Evolutionary conservation across 441 rosid genomes (phyloP), one percentile per base, ranked within the genome.

Genomic region (Pelargonium myrrhifolium): DNA sequence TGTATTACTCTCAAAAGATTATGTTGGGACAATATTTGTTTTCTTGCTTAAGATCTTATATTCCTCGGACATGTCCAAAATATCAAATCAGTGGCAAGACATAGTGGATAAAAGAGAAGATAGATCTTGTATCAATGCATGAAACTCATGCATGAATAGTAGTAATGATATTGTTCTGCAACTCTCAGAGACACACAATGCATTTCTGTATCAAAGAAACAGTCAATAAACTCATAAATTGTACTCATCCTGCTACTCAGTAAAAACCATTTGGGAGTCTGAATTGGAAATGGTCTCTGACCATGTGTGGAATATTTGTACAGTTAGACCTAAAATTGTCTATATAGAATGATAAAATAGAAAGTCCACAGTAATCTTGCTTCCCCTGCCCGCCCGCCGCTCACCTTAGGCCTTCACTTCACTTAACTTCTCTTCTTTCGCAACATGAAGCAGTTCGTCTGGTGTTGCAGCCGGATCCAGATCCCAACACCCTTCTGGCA

Each of bases 391-490:
- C 9, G 39, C 9, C 39, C 39, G 39, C 9, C 6, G 24, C 24
- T 55, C 11, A 55, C 24, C 9, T 17, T 6, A 18, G 60, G 60
- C 60, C 60, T 55, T 55, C 21, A 11, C 61, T 56, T 21, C 71
- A 76, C 78, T 77, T 66, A 80, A 84, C 74, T 74, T 75, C 8
- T 67, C 75, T 73, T 80, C 84, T 70, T 70, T 70, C 67, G 61
- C 76, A 1, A 73, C 71, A 49, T 87, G 87, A 74, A 94, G 99
- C 81, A 94, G 82, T 76, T 88, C 90, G 42, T 94, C 97, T 7
- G 99, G 99, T 65, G 96, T 94, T 17, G 99, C 97, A 37, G 99
- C 99, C 0, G 99, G 96, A 75, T 94, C 97, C 39, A 94, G 78
- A 86, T 94, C 99, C 96, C 96, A 94, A 65, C 97, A 87, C 67